phyloP scores from a whole-genome alignment of 768 basidiomycete genomes.

The Udeniomyces megalosporus region DNA sequence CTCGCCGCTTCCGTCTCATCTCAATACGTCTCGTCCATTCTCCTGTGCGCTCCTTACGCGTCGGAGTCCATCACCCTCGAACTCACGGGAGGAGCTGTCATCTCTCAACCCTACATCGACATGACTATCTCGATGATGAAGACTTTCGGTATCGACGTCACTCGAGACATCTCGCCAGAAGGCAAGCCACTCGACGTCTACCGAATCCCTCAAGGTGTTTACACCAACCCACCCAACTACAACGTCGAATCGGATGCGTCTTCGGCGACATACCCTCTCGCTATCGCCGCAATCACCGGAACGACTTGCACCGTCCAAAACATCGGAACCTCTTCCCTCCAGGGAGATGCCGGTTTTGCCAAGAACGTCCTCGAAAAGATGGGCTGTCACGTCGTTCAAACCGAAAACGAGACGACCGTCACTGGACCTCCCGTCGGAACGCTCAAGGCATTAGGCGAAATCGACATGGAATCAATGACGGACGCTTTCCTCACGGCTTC shows the following conservation, averaged over 20 bases:
- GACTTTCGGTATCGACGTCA: conserved; percentile 67
- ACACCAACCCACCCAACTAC: conserved; percentile 63
- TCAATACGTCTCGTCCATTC: conserved; percentile 94
- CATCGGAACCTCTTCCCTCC: conserved; percentile 76
- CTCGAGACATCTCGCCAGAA: conserved; percentile 40
- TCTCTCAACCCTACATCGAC: conserved; percentile 97
- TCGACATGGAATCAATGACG: conserved; percentile 99
- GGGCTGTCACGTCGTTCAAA: conserved; percentile 86
- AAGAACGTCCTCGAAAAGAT: conserved; percentile 82
- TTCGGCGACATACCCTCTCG: conserved; percentile 90
- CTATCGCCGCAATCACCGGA: conserved; percentile 94
- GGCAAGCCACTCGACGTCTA: conserved; percentile 63
- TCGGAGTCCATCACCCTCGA: conserved; percentile 65
- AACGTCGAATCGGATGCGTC: conserved; percentile 90
- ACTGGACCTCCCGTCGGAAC: conserved; percentile 68
- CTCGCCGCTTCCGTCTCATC: conserved; percentile 89
- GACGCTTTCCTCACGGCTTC: conserved; percentile 96
- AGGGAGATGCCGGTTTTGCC: conserved; percentile 95
- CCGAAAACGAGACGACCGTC: conserved; percentile 74
- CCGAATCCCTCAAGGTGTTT: conserved; percentile 59
- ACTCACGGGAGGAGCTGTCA: conserved; percentile 83
- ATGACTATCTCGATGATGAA: conserved; percentile 99
- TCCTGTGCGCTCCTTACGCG: conserved; percentile 92
- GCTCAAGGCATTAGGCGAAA: conserved; percentile 63
- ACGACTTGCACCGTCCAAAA: conserved; percentile 83